These are phyloP conservation scores for Petunia secreta DNA, from an alignment of 257 asterid genomes.

Conservation along the genomic window DNA sequence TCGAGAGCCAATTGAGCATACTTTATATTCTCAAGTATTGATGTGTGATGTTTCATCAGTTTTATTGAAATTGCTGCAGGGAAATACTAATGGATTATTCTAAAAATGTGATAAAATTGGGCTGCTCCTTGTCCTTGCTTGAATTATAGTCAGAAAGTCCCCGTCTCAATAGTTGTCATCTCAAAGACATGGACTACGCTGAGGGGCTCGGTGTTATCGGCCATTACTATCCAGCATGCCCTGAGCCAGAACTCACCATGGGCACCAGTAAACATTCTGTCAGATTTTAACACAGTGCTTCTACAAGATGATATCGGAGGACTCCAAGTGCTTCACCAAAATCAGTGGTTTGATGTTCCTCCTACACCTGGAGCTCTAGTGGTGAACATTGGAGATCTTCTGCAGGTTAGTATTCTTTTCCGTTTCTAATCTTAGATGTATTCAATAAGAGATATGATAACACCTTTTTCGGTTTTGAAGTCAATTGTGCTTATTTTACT, in stretches of 20 bases:
- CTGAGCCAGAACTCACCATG: constrained; percentile 48
- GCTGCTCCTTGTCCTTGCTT: constrained; percentile 39
- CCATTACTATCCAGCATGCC: constrained; percentile 50
- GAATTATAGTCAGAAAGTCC: constrained; percentile 61
- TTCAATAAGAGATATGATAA: background rate
- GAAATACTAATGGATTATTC: constrained; percentile 36
- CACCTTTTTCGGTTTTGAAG: background rate
- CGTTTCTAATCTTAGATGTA: background rate
- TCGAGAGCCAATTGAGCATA: background rate
- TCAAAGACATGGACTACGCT: constrained; percentile 38
- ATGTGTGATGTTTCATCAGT: background rate
- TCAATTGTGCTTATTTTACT: no score
- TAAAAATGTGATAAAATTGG: constrained; percentile 37
- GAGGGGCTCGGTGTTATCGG: constrained; percentile 29
- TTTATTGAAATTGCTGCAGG: constrained; percentile 27
- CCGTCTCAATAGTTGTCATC: constrained; percentile 47
- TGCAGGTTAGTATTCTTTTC: constrained; percentile 51
- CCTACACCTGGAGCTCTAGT: constrained; percentile 57
- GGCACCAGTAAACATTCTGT: constrained; percentile 41
- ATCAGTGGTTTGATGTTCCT: constrained; percentile 60
- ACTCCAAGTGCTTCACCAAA: constrained; percentile 46
- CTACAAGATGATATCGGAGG: constrained; percentile 69
- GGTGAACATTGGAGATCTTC: constrained; percentile 62
- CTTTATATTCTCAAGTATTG: background rate
- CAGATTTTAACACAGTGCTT: constrained; percentile 36